A percentile compares a stretch with the other conserved stretches of the same genome.
phyloP scores from a whole-genome alignment of 2,329 filamentous ascomycete species.

The Chlorencoelia australis region DNA sequence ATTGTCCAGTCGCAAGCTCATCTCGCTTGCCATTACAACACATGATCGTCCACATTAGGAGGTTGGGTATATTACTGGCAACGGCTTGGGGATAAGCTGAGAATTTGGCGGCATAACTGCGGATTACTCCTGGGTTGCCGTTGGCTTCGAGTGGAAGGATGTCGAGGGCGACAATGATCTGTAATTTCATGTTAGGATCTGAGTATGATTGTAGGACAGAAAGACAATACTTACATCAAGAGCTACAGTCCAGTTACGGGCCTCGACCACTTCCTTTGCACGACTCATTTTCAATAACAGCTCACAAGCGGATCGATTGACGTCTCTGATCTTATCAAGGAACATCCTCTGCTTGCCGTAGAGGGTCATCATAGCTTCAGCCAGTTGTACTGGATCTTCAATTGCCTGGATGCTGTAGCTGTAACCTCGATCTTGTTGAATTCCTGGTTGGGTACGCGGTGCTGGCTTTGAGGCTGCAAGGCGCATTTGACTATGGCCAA shows the following conservation, averaged over 20 bases:
- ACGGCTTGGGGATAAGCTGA: slow-evolving; percentile 68
- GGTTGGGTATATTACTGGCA: slow-evolving; percentile 78
- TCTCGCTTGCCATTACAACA: slow-evolving; percentile 75
- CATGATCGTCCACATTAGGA: slow-evolving; percentile 88
- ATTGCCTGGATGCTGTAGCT: slow-evolving; percentile 54
- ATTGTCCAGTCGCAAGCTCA: slow-evolving; percentile 58
- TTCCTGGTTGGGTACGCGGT: slow-evolving; percentile 7
- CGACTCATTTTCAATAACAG: slow-evolving; percentile 50
- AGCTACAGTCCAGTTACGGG: slow-evolving; percentile 47
- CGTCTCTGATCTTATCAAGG: slow-evolving; percentile 45
- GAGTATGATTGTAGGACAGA: slow-evolving; percentile 4
- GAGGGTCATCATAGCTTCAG: slow-evolving; percentile 49
- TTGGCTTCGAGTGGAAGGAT: slow-evolving; percentile 70
- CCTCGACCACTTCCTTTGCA: slow-evolving; percentile 49
- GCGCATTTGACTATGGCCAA: slow-evolving; percentile 70
- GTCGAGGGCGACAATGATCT: slow-evolving; percentile 65
- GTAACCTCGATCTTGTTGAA: slow-evolving; percentile 20
- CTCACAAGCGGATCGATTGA: slow-evolving; percentile 48
- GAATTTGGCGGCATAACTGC: slow-evolving; percentile 72
- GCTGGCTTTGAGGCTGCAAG: slow-evolving; percentile 43
- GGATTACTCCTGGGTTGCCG: slow-evolving; percentile 70
- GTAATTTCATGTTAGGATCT: slow-evolving; percentile 15
- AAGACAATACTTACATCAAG: slow-evolving; percentile 49
- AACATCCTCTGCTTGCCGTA: slow-evolving; percentile 53
- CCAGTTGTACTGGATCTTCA: slow-evolving; percentile 55